Evolutionary conservation across 1,284 basidiomycete genomes (phyloP).

Genomic region (Austroboletus novae-zelandiae): DNA sequence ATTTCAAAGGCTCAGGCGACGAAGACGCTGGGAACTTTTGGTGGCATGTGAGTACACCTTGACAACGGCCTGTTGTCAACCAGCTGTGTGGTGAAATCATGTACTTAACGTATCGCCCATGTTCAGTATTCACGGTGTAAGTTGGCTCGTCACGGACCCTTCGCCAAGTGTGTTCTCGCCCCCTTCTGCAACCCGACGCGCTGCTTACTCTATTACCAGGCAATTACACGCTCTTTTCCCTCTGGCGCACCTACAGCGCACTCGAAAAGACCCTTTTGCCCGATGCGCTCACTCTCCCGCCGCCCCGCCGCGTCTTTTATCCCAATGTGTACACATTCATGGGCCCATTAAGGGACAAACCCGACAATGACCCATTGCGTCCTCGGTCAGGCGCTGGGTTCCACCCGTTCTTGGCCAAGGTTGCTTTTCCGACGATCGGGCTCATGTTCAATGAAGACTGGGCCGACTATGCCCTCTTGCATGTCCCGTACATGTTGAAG

Average conservation of each 20-base stretch:
- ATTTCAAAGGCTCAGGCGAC: constrained; percentile 55
- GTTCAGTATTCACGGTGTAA: constrained; percentile 51
- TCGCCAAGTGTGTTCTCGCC: constrained; percentile 41
- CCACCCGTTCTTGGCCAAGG: constrained; percentile 60
- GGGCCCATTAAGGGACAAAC: constrained; percentile 45
- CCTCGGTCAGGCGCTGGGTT: constrained; percentile 54
- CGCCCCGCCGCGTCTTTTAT: constrained; percentile 72
- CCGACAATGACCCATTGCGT: constrained; percentile 44
- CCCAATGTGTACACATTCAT: constrained; percentile 60
- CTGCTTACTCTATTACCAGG: constrained; percentile 36
- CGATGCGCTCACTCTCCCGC: constrained; percentile 53
- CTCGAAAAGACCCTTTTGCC: constrained; percentile 56
- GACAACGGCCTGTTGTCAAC: background rate
- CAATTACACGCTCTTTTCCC: constrained; percentile 71
- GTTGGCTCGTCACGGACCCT: constrained; percentile 53
- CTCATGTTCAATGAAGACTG: constrained; percentile 73
- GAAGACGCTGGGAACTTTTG: constrained; percentile 50
- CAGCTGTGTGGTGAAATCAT: background rate
- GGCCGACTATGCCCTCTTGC: constrained; percentile 67
- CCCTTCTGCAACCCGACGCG: background rate
- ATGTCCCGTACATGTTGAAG: constrained; percentile 70
- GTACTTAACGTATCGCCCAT: background rate
- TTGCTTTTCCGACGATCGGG: constrained; percentile 70
- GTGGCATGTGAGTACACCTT: constrained; percentile 47
- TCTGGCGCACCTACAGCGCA: constrained; percentile 77